Evolutionary conservation across 2,329 filamentous ascomycete genomes (phyloP), one percentile per base, ranked within the genome.

Genomic region (Amesomyces nigricolor): DNA sequence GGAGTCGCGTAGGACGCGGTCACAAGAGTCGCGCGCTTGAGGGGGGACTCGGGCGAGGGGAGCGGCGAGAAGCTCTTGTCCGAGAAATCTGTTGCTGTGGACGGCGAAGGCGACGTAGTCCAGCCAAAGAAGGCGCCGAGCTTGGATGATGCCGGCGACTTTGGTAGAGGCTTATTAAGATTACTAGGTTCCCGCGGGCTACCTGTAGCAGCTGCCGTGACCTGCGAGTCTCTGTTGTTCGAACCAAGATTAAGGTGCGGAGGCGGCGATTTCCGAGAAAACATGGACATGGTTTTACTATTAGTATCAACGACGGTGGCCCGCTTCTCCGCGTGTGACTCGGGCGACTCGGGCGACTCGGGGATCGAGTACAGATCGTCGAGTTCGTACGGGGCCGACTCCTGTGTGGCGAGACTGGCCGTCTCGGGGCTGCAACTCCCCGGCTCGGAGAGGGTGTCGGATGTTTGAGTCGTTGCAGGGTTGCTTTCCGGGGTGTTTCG

Each of bases 101-200:
- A 73, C 37, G 76, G 70, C 6, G 73, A 72, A 26, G 71, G 75
- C 47, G 71, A 69, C 51, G 53, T 56, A 48, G 72, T 71, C 80
- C 80, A 83, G 63, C 75, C 76, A 64, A 83, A 82, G 62, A 81
- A 74, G 30, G 69, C 73, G 51, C 76, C 76, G 59, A 82, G 72
- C 59, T 75, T 68, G 66, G 79, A 68, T 53, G 79, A 70, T 61
- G 68, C 67, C 56, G 80, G 80, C 6, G 80, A 82, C 60, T 73
- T 81, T 10, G 79, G 79, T 4, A 80, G 65, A 26, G 78, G 78
- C 61, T 81, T 82, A 67, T 81, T 78, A 42, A 78, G 72, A 60
- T 77, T 63, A 68, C 50, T 63, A 45, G 47, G 61, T 45, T 61
- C 58, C 51, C 53, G 30, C 6, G 61, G 45, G 45, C 56, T 57